These are phyloP conservation scores for Arctium minus DNA, from an alignment of 129 eudicot species.

Conservation along the genomic window DNA sequence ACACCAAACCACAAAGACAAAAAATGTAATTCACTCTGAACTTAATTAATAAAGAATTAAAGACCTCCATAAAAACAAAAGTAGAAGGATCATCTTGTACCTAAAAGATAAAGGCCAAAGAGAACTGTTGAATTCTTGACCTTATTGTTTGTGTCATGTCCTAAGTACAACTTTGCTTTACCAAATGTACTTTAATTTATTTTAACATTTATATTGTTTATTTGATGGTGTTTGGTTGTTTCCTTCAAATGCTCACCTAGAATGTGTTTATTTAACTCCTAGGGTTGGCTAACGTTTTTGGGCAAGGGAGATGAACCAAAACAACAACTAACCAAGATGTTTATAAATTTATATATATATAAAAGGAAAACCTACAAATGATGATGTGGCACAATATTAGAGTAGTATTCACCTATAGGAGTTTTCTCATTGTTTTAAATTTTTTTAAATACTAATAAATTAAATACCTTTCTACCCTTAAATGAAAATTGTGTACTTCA, in stretches of 20 bases:
- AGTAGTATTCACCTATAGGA: too few relatives aligned
- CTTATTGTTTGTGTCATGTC: neutral
- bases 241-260: neutral
- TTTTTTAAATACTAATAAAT: too few relatives aligned
- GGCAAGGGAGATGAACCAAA: neutral
- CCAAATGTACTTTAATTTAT: neutral
- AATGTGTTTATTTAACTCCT: neutral
- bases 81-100: neutral
- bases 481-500: too few relatives aligned
- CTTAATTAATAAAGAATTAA: too few relatives aligned
- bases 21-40: too few relatives aligned
- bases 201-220: neutral
- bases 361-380: too few relatives aligned
- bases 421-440: too few relatives aligned
- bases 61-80: neutral
- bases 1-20: too few relatives aligned
- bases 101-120: neutral
- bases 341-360: too few relatives aligned
- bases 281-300: neutral
- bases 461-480: too few relatives aligned
- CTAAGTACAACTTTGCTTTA: neutral
- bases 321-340: neutral
- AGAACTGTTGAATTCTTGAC: neutral
- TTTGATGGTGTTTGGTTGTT: neutral
- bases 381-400: too few relatives aligned